A percentile compares a stretch with the other conserved stretches of the same genome.
Conservation (phyloP, 768 basidiomycete genomes). For the Trametopsis cervina region DNA sequence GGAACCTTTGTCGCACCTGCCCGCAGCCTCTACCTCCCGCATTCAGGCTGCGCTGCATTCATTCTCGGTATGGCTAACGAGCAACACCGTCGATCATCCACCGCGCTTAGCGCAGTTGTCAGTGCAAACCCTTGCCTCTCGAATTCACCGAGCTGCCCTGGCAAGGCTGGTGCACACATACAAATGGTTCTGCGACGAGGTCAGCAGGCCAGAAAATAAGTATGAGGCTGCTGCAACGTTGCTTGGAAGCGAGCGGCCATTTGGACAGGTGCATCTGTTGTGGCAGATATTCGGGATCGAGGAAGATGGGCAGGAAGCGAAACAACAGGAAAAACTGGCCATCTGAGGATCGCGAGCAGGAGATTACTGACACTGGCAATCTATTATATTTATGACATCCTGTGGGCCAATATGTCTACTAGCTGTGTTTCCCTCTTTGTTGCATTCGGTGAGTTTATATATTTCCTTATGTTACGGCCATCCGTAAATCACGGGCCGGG, state of each 20-base stretch:
- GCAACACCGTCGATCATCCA: conserved; percentile 72
- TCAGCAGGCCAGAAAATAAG: conserved; percentile 65
- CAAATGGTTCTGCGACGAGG: conserved; percentile 63
- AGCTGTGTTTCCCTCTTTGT: too few species aligned
- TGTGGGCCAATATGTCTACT: background rate
- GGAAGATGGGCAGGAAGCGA: conserved; percentile 23
- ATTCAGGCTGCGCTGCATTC: conserved; percentile 55
- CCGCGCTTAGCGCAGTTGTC: conserved; percentile 72
- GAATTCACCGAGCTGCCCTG: conserved; percentile 75
- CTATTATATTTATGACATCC: background rate
- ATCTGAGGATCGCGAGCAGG: background rate
- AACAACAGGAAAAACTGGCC: background rate
- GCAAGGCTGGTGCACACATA: conserved; percentile 65
- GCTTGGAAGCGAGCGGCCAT: conserved; percentile 76
- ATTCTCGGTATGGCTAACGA: conserved; percentile 84
- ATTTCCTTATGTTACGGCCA: too few species aligned
- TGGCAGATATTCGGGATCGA: conserved; percentile 76
- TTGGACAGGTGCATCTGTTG: conserved; percentile 68
- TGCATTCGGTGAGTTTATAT: too few species aligned
- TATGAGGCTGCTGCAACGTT: conserved; percentile 92
- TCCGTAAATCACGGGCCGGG: too few species aligned
- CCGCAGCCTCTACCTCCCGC: conserved; percentile 54
- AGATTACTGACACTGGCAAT: background rate
- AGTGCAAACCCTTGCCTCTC: conserved; percentile 53
- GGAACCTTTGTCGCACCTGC: conserved; percentile 74